A percentile compares a stretch with the other conserved stretches of the same genome.
Evolutionary conservation across 2,329 filamentous ascomycete species (phyloP).

Genomic region (Colletotrichum spinosum): DNA sequence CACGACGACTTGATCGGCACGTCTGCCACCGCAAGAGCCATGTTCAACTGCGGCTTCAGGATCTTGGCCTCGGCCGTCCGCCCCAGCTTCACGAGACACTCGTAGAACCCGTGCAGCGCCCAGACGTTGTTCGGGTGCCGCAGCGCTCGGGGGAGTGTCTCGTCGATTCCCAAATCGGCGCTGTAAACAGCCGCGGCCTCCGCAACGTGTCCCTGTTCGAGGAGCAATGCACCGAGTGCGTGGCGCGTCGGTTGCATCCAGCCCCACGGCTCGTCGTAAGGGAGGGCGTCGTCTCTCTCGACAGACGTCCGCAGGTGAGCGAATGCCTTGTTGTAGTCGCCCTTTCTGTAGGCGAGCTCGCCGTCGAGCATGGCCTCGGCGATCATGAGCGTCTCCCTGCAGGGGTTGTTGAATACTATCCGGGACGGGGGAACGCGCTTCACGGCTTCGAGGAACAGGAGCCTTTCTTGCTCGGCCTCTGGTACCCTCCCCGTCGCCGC

Average conservation of each 20-base stretch:
- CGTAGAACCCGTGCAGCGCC: constrained; percentile 79
- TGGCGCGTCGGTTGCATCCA: constrained; percentile 84
- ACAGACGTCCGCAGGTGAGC: constrained; percentile 68
- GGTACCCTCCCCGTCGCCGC: constrained; percentile 67
- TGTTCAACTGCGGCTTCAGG: constrained; percentile 57
- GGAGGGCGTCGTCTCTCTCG: constrained; percentile 69
- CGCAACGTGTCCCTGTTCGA: constrained; percentile 72
- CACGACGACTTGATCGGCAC: constrained; percentile 69
- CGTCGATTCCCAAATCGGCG: constrained; percentile 70
- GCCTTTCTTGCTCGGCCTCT: constrained; percentile 64
- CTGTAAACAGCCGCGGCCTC: constrained; percentile 68
- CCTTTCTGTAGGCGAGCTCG: constrained; percentile 77
- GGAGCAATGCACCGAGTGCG: constrained; percentile 75
- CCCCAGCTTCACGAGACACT: constrained; percentile 71
- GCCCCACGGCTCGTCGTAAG: constrained; percentile 81
- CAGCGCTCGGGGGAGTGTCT: constrained; percentile 71
- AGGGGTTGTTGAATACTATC: constrained; percentile 77
- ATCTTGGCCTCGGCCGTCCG: constrained; percentile 52
- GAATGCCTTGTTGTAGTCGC: constrained; percentile 70
- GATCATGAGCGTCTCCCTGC: constrained; percentile 71
- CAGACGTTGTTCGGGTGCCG: constrained; percentile 81
- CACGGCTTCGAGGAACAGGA: constrained; percentile 63
- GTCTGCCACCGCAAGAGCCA: constrained; percentile 68
- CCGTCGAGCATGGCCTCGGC: constrained; percentile 77
- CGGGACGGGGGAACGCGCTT: constrained; percentile 67